Evolutionary conservation across 495 filamentous ascomycete species (phyloP).

Genomic region (Penicillium pulvis): DNA sequence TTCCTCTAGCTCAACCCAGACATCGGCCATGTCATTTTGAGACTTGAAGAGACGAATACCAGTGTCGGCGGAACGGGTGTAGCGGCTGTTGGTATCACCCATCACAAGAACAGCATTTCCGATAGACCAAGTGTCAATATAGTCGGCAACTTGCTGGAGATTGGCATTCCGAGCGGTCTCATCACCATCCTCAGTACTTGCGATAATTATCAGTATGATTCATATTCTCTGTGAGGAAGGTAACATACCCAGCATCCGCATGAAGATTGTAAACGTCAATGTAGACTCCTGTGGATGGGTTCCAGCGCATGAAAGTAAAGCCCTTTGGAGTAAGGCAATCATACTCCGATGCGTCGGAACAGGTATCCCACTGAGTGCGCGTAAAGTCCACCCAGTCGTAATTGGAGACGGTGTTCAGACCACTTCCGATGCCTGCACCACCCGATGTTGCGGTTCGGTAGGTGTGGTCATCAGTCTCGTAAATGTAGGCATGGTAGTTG

Average conservation of each 20-base stretch:
- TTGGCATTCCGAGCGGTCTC: constrained; percentile 53
- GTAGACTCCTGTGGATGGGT: constrained; percentile 49
- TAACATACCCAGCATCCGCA: constrained; percentile 56
- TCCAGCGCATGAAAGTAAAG: constrained; percentile 60
- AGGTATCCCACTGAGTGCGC: constrained; percentile 59
- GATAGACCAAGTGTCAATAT: constrained; percentile 51
- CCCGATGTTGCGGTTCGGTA: constrained; percentile 63
- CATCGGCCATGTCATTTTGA: constrained; percentile 49
- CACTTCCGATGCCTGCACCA: constrained; percentile 59
- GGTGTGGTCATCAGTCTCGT: constrained; percentile 54
- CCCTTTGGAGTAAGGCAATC: constrained; percentile 70
- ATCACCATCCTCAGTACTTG: constrained; percentile 44
- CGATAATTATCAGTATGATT: neutral
- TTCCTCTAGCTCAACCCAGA: constrained; percentile 53
- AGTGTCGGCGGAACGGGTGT: constrained; percentile 53
- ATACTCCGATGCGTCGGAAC: constrained; percentile 50
- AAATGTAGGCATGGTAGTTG: constrained; percentile 63
- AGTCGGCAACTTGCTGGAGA: constrained; percentile 55
- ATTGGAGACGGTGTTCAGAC: constrained; percentile 62
- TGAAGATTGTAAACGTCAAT: constrained; percentile 65
- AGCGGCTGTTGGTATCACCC: constrained; percentile 62
- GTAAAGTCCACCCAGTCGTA: constrained; percentile 56
- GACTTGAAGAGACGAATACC: constrained; percentile 46
- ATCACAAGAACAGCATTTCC: constrained; percentile 62
- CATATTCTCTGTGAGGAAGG: neutral